Conservation (phyloP, 2,329 filamentous ascomycete genomes). For the Thielaviopsis cerberus region DNA sequence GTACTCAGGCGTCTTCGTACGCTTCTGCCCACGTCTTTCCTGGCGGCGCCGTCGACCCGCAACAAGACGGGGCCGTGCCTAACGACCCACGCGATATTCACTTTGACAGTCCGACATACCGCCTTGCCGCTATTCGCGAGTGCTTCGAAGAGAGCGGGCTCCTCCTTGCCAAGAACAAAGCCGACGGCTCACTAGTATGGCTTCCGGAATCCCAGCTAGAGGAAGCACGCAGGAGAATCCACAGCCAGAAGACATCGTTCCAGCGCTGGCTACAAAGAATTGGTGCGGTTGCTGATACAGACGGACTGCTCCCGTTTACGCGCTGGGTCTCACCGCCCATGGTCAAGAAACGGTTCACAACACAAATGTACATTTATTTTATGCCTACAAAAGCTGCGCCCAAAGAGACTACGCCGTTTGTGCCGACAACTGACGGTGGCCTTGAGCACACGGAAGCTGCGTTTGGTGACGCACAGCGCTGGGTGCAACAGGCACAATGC, state of each 20-base stretch:
- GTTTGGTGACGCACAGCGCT: conserved; percentile 52
- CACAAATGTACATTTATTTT: conserved; percentile 93
- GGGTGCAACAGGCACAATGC: conserved; percentile 44
- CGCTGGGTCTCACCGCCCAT: conserved; percentile 73
- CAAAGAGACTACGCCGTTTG: conserved; percentile 27
- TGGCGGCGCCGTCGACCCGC: conserved; percentile 62
- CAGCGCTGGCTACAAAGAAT: conserved; percentile 39
- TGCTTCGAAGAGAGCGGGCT: conserved; percentile 93
- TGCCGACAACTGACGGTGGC: conserved; percentile 55
- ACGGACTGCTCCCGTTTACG: conserved; percentile 61
- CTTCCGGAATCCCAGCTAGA: conserved; percentile 43
- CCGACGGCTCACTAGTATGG: conserved; percentile 37
- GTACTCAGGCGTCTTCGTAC: conserved; percentile 72
- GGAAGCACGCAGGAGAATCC: conserved; percentile 47
- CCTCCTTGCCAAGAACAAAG: conserved; percentile 37
- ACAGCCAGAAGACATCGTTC: conserved; percentile 48
- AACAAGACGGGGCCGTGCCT: conserved; percentile 51
- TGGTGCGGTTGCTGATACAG: conserved; percentile 39
- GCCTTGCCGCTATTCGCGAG: conserved; percentile 72
- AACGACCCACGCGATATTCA: conserved; percentile 39
- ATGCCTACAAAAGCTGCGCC: conserved; percentile 35
- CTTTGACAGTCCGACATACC: conserved; percentile 52
- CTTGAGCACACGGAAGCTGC: conserved; percentile 51
- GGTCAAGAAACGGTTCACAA: conserved; percentile 63
- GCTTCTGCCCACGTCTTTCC: conserved; percentile 90